Evolutionary conservation across 345 rosid species (phyloP), one percentile per base, ranked within the genome.

Genomic region (Pseudoturritis turrita): DNA sequence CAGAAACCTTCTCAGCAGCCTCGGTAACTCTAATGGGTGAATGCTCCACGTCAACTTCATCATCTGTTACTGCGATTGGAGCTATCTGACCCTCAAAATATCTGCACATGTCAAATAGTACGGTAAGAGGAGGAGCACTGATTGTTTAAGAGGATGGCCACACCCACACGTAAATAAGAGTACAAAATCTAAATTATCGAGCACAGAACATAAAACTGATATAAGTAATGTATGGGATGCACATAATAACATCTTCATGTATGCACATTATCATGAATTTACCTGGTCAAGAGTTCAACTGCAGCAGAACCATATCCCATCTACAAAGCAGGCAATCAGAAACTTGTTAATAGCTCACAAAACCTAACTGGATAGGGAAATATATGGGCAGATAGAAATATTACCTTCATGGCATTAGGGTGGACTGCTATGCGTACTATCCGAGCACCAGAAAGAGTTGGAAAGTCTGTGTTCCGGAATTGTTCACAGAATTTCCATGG

Each of bases 401-500:
- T 77, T 84, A 95, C 99, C 92, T 87, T 87, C 89, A 86, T 87
- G 63, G 97, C 95, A 75, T 85, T 88, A 66, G 99, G 99, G 81
- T 95, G 98, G 72, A 96, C 91, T 63, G 99, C 99, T 68, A 95
- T 95, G 60, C 99, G 92, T 46, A 92, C 99, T 37, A 95, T 88
- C 47, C 99, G 91, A 84, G 92, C 98, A 65, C 99, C 99, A 22
- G 99, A 96, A 68, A 96, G 88, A 58, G 82, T 80, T 60, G 99
- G 99, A 71, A 96, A 96, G 55, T 71, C 92, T 17, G 85, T 69
- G 51, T 96, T 94, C 63, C 86, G 85, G 51, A 88, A 96, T 65
- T 90, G 91, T 82, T 96, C 94, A 76, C 85, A 88, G 75, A 96
- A 92, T 76, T 96, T 96, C 99, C 99, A 96, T 26, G 99, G 98